These are phyloP conservation scores for Pinus albicaulis DNA, from an alignment of 75 land plant species.

Conservation along the genomic window DNA sequence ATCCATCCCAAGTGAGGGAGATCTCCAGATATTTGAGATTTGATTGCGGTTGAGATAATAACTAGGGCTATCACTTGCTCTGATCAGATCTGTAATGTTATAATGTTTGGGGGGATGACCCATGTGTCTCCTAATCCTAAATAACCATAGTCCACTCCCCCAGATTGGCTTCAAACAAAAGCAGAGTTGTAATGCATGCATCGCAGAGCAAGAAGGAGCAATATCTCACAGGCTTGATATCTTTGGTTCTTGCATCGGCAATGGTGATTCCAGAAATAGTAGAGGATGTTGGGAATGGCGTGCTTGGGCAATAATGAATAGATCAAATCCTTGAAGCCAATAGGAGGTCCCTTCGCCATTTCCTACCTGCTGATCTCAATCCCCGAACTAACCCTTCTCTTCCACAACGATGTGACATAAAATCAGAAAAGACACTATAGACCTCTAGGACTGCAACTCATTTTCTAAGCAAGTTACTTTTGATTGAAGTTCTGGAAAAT, in stretches of 20 bases:
- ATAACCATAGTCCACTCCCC: constrained; percentile 9
- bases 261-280: constrained; percentile 74
- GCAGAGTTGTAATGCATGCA: neutral
- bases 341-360: constrained; percentile 16
- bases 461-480: constrained; percentile 47
- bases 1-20: no score
- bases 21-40: no score
- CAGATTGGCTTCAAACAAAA: neutral
- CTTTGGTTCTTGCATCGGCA: constrained; percentile 52
- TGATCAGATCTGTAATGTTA: no score
- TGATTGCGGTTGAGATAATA: no score
- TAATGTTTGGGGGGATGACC: no score
- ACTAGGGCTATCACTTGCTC: no score
- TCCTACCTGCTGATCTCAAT: no score
- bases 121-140: no score
- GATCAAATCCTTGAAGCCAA: constrained; percentile 64
- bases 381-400: no score
- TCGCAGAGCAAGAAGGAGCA: constrained; percentile 25
- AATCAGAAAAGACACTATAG: no score
- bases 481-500: constrained; percentile 47
- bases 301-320: constrained; percentile 65
- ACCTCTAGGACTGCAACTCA: constrained; percentile 67
- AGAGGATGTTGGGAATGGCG: constrained; percentile 58
- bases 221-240: constrained; percentile 41
- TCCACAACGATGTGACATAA: no score